These are phyloP conservation scores for Yamagishiella unicocca DNA, from an alignment of 139 green algal species.

Conservation along the genomic window DNA sequence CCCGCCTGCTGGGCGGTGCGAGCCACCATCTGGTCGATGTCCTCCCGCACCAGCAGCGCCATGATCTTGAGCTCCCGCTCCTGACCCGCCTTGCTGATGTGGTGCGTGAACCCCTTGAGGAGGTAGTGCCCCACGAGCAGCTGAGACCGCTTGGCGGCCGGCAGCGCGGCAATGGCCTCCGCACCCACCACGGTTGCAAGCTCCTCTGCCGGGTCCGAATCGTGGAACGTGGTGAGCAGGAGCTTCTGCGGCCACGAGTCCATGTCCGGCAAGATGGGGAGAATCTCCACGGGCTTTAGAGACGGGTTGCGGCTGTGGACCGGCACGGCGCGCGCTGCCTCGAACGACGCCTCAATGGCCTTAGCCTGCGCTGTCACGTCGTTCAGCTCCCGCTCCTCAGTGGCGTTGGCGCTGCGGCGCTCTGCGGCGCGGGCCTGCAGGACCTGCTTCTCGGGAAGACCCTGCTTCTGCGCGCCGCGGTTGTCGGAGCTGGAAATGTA, in stretches of 20 bases:
- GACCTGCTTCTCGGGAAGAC: constrained; percentile 42
- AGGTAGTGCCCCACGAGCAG: constrained; percentile 48
- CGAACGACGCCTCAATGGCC: constrained; percentile 73
- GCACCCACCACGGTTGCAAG: not conserved
- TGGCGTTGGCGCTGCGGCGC: not conserved
- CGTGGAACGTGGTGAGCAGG: constrained; percentile 58
- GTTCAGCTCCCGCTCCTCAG: constrained; percentile 42
- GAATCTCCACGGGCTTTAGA: constrained; percentile 67
- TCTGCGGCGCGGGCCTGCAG: constrained; percentile 43
- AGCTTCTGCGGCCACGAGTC: constrained; percentile 55
- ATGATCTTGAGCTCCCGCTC: constrained; percentile 45
- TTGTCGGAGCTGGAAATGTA: constrained; percentile 46
- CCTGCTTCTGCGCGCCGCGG: constrained; percentile 22
- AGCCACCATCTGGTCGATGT: constrained; percentile 28
- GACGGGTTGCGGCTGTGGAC: constrained; percentile 72
- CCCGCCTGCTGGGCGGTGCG: constrained; percentile 13
- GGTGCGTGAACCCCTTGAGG: constrained; percentile 49
- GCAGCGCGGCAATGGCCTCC: not conserved
- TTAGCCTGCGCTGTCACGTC: constrained; percentile 30
- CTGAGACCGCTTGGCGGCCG: constrained; percentile 6
- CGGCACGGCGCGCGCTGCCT: constrained; percentile 61
- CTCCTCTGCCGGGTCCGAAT: constrained; percentile 38
- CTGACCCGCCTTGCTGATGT: constrained; percentile 3
- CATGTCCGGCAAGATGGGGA: constrained; percentile 65
- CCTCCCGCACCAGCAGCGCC: constrained; percentile 45